These are phyloP conservation scores for Raddia distichophylla DNA, from an alignment of 176 grass and related monocot species.

Conservation along the genomic window DNA sequence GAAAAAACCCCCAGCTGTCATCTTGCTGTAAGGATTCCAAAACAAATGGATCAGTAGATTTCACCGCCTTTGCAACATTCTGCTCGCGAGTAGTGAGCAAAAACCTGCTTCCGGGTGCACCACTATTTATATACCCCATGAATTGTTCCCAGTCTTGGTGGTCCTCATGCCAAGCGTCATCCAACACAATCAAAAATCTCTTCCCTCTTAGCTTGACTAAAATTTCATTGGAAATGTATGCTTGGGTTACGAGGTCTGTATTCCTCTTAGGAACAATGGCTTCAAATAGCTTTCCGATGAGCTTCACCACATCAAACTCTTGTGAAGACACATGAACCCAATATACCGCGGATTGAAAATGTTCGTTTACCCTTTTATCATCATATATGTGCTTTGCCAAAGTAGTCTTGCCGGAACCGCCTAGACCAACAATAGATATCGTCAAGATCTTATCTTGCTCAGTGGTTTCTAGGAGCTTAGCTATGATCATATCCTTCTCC, in stretches of 20 bases:
- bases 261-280: not conserved
- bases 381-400: slow-evolving; percentile 8
- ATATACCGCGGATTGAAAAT: not conserved
- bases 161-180: slow-evolving; percentile 44
- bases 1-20: slow-evolving; percentile 8
- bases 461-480: no score
- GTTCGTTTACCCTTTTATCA: not conserved
- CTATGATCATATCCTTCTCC: no score
- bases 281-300: slow-evolving; percentile 1
- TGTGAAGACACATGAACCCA: slow-evolving; percentile 41
- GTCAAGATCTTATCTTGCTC: no score
- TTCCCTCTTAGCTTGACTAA: not conserved
- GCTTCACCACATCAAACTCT: not conserved
- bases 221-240: not conserved
- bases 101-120: slow-evolving; percentile 33
- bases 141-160: not conserved
- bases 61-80: not conserved
- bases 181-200: slow-evolving; percentile 33
- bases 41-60: not conserved
- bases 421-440: slow-evolving; percentile 13
- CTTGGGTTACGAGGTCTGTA: not conserved
- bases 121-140: not conserved
- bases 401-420: slow-evolving; percentile 45
- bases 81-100: slow-evolving; percentile 38
- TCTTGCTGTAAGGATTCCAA: not conserved